These are phyloP conservation scores for Botrytis pseudocinerea DNA, from an alignment of 2,329 filamentous ascomycete genomes.

Conservation along the genomic window DNA sequence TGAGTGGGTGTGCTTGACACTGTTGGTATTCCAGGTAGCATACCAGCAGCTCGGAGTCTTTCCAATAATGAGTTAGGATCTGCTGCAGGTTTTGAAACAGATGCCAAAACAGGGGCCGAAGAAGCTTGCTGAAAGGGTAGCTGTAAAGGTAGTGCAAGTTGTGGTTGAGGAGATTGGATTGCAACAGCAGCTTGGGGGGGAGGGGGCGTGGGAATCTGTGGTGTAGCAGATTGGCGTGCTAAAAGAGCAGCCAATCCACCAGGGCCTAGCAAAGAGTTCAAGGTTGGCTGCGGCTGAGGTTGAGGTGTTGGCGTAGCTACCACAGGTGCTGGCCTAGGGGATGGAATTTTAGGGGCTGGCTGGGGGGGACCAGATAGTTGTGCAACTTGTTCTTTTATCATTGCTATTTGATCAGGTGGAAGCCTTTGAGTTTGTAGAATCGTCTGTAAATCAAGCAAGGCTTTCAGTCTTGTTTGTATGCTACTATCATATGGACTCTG, in stretches of 20 bases:
- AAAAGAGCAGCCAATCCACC: slow-evolving; percentile 55
- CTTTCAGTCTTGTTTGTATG: slow-evolving; percentile 77
- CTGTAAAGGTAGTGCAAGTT: slow-evolving; percentile 43
- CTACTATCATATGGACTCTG: slow-evolving; percentile 73
- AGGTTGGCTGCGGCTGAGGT: slow-evolving; percentile 42
- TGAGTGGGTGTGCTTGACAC: slow-evolving; percentile 42
- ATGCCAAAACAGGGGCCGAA: slow-evolving; percentile 39
- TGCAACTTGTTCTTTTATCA: slow-evolving; percentile 82
- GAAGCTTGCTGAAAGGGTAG: slow-evolving; percentile 36
- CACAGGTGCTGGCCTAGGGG: slow-evolving; percentile 41
- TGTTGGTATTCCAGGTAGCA: slow-evolving; percentile 54
- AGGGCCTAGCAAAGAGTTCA: slow-evolving; percentile 56
- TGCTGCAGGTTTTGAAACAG: slow-evolving; percentile 43
- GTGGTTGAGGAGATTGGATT: slow-evolving; percentile 53
- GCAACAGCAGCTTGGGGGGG: slow-evolving; percentile 44
- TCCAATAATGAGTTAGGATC: slow-evolving; percentile 59
- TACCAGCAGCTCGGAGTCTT: slow-evolving; percentile 66
- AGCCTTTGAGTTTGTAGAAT: slow-evolving; percentile 77
- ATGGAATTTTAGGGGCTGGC: slow-evolving; percentile 40
- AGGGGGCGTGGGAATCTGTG: slow-evolving; percentile 51
- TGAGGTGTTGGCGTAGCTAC: slow-evolving; percentile 33
- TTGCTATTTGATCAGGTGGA: slow-evolving; percentile 76
- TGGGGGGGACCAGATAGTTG: slow-evolving; percentile 54
- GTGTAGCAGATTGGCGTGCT: slow-evolving; percentile 52
- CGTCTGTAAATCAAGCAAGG: slow-evolving; percentile 80